Evolutionary conservation across 169 alveolate species (phyloP).

Genomic region (Perkinsus olseni): DNA sequence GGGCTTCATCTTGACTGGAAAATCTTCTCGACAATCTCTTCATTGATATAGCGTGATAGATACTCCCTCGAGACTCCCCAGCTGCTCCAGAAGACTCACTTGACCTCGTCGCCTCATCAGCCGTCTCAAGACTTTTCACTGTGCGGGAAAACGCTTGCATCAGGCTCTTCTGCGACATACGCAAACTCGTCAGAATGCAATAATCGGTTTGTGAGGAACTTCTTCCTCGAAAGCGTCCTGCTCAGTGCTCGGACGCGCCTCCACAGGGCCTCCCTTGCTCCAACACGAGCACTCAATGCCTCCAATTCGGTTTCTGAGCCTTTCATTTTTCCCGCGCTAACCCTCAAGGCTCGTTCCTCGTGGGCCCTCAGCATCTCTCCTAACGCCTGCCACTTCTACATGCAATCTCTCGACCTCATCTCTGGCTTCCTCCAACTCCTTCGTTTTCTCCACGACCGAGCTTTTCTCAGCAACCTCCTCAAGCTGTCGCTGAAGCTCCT

Average conservation of each 20-base stretch:
- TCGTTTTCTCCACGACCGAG: neutral
- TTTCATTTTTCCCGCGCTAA: neutral
- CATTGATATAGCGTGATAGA: neutral
- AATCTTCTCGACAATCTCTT: neutral
- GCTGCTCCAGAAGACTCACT: neutral
- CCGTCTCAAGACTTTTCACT: no score
- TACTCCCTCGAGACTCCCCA: neutral
- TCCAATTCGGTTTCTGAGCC: neutral
- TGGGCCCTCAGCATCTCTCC: neutral
- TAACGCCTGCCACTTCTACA: neutral
- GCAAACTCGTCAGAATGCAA: neutral
- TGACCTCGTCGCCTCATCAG: no score
- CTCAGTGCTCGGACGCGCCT: neutral
- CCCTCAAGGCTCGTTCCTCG: neutral
- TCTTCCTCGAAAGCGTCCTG: neutral
- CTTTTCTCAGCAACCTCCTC: neutral
- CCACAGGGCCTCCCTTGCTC: no score
- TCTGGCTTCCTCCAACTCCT: neutral
- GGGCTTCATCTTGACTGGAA: neutral
- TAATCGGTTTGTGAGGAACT: neutral
- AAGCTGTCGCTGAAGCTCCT: neutral
- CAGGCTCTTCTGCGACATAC: neutral
- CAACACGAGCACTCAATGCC: no score
- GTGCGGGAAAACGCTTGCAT: no score
- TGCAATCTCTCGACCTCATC: neutral